Percentiles rank a stretch among this genome's conserved stretches.
These are phyloP conservation scores for Rachicladosporium sp. DNA, from an alignment of 2,329 filamentous ascomycete species.

Conservation along the genomic window DNA sequence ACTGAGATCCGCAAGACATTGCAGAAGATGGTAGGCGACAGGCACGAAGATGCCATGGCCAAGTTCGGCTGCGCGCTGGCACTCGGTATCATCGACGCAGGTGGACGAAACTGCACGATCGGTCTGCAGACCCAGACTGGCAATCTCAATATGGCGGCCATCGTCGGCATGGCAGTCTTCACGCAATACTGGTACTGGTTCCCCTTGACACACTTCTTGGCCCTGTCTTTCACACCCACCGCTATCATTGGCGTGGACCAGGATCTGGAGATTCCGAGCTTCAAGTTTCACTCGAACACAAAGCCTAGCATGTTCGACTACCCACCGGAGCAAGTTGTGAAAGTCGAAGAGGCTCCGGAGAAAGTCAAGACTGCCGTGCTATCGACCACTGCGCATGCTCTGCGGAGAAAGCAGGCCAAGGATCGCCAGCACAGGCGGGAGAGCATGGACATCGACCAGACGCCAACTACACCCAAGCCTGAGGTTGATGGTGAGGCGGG, in stretches of 20 bases:
- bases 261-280: slow-evolving; percentile 81
- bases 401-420: slow-evolving; percentile 86
- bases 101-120: slow-evolving; percentile 96
- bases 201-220: slow-evolving; percentile 94
- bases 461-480: slow-evolving; percentile 60
- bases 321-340: slow-evolving; percentile 89
- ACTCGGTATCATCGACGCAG: slow-evolving; percentile 92
- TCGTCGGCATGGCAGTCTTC: slow-evolving; percentile 96
- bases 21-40: slow-evolving; percentile 84
- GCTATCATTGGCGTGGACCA: slow-evolving; percentile 90
- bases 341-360: slow-evolving; percentile 83
- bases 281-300: slow-evolving; percentile 93
- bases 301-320: slow-evolving; percentile 95
- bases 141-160: slow-evolving; percentile 96
- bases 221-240: slow-evolving; percentile 90
- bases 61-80: slow-evolving; percentile 94
- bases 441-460: slow-evolving; percentile 88
- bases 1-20: slow-evolving; percentile 81
- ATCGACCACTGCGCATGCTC: slow-evolving; percentile 93
- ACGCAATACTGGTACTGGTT: slow-evolving; percentile 99
- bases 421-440: slow-evolving; percentile 79
- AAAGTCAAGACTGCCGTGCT: slow-evolving; percentile 91
- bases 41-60: slow-evolving; percentile 98
- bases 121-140: slow-evolving; percentile 95
- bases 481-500: slow-evolving; percentile 36